phyloP scores from a whole-genome alignment of 805 yeast species.

The Pichia cabralensis region DNA sequence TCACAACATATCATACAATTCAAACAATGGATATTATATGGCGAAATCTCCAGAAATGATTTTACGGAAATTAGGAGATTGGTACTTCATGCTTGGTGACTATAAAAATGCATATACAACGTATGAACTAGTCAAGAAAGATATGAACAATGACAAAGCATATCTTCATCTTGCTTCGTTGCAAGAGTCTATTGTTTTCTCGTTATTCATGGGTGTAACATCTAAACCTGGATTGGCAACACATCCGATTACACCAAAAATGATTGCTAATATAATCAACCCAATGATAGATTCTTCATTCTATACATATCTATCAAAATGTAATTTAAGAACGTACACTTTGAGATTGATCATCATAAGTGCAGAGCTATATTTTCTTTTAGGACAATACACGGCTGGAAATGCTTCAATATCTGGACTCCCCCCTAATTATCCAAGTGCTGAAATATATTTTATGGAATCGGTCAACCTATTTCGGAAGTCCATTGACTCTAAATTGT shows the following conservation, averaged over 20 bases:
- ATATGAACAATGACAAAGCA: slow-evolving; percentile 66
- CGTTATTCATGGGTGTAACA: slow-evolving; percentile 51
- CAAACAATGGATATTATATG: slow-evolving; percentile 47
- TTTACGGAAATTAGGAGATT: slow-evolving; percentile 79
- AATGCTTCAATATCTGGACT: too few species aligned
- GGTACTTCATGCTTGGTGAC: slow-evolving; percentile 86
- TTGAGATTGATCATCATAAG: slow-evolving; percentile 56
- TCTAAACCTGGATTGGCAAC: slow-evolving; percentile 23
- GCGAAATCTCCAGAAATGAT: slow-evolving; percentile 60
- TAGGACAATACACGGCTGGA: slow-evolving; percentile 25
- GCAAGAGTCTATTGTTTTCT: slow-evolving; percentile 80
- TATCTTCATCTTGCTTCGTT: slow-evolving; percentile 73
- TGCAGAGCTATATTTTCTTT: slow-evolving; percentile 52
- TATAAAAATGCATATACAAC: slow-evolving; percentile 75
- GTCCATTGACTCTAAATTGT: slow-evolving; percentile 33
- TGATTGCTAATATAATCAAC: slow-evolving; percentile 42
- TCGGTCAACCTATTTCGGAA: slow-evolving; percentile 35
- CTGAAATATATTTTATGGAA: slow-evolving; percentile 36
- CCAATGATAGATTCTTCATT: slow-evolving; percentile 62
- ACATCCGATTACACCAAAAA: slow-evolving; percentile 28
- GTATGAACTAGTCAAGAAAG: slow-evolving; percentile 74
- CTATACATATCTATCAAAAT: slow-evolving; percentile 66
- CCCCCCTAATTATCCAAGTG: background rate
- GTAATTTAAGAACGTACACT: slow-evolving; percentile 60
- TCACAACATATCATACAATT: slow-evolving; percentile 32